Base-by-base conservation (phyloP, 306 rosid species). In the Cicer bijugum region DNA sequence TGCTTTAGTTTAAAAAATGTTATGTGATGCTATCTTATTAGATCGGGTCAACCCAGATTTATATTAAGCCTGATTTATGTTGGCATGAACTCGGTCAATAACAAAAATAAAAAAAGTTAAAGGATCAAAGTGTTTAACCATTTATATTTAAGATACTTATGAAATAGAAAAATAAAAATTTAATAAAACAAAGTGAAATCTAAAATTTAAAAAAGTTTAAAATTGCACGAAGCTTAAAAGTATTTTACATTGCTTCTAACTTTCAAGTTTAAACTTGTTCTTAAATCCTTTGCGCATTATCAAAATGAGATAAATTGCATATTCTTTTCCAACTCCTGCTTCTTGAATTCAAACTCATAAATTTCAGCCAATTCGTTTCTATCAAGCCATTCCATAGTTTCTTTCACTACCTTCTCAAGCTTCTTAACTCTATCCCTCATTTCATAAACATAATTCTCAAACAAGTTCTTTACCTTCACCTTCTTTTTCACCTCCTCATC, bases 331-430 rank as follows among this genome's bases (percentile, higher is more conserved):
- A 84, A 23, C 35, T 84, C 84, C 48, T 72, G 63, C 52, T 53
- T 66, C 84, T 67, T 84, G 46, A 44, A 74, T 42, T 80, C 87
- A 61, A 84, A 76, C 50, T 84, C 87, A 6, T 80, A 82, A 20
- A 42, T 56, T 46, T 80, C 87, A 37, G 87, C 87, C 80, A 80
- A 72, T 17, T 80, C 82, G 53, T 84, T 84, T 10, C 77, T 53
- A 0, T 84, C 87, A 16, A 84, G 67, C 87, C 87, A 80, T 12
- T 84, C 82, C 1, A 76, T 61, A 16, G 74, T 46, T 47, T 76
- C 87, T 48, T 76, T 84, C 42, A 80, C 40, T n/a, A 40, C 48
- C 80, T 76, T 63, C 48, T 53, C 82, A 8, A 76, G 47, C n/a
- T 53, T 80, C 76, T 47, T 84, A 14, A 76, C 61, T 20, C 10